Evolutionary conservation across 2,329 filamentous ascomycete genomes (phyloP).

Genomic region (Penicillium sp.): DNA sequence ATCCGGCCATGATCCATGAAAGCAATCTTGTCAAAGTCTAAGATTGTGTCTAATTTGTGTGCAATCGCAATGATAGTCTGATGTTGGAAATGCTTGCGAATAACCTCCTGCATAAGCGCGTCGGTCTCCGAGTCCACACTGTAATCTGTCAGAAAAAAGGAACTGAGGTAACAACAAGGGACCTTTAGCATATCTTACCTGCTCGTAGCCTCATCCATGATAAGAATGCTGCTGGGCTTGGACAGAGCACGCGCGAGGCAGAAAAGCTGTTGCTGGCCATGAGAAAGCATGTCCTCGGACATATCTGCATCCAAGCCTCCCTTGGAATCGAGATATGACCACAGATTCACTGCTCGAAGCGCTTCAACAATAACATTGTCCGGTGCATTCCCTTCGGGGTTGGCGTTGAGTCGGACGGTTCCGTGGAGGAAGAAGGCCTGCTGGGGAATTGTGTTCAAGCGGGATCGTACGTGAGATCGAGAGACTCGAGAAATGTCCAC

Average conservation of each 20-base stretch:
- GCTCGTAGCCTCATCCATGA: conserved; percentile 29
- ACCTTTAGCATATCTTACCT: conserved; percentile 11
- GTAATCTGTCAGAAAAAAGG: not conserved
- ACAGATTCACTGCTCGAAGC: conserved; percentile 30
- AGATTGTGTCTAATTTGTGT: conserved; percentile 49
- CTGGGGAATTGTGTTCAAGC: conserved; percentile 34
- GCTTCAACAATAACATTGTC: conserved; percentile 29
- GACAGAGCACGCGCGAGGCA: conserved; percentile 59
- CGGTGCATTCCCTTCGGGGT: conserved; percentile 11
- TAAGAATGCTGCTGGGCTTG: conserved; percentile 31
- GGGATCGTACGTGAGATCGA: conserved; percentile 25
- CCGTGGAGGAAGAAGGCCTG: conserved; percentile 32
- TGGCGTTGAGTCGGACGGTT: conserved; percentile 21
- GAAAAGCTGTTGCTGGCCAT: conserved; percentile 63
- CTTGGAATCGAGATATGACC: conserved; percentile 29
- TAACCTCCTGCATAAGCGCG: conserved; percentile 53
- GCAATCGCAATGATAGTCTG: conserved; percentile 60
- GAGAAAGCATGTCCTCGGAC: conserved; percentile 45
- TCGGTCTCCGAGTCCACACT: conserved; percentile 60
- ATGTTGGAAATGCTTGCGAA: conserved; percentile 51
- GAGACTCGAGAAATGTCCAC: conserved; percentile 28
- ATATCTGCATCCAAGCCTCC: conserved; percentile 31
- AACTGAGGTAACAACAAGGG: not conserved
- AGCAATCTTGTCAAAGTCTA: conserved; percentile 33
- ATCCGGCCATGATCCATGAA: conserved; percentile 29